Base-by-base conservation (phyloP, 352 stramenopile genomes). In the Aphanomyces cochlioides region DNA sequence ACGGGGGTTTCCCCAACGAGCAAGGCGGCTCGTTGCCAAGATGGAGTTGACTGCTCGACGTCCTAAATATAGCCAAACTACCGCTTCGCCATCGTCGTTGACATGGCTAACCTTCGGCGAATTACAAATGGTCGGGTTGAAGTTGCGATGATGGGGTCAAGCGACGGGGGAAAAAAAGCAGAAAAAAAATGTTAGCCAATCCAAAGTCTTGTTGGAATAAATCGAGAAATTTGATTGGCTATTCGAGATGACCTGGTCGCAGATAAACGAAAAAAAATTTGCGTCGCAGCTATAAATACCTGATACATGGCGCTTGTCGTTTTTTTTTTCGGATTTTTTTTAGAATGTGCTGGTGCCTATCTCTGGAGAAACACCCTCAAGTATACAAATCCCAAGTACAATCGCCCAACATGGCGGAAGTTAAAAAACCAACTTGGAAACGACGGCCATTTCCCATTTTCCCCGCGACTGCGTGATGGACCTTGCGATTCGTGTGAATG, bases 401-500 rank as follows among this genome's bases (percentile, higher is more conserved):
- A 41, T 61, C 17, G 28, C 28, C 28, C 28, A 61, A 40, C 54
- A 41, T 41, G 54, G 54, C 54, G 54, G 54, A 61, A 61, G 54
- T 61, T 61, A 61, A 61, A 61, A 61, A 61, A 61, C 54, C 28
- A 61, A 61, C 54, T 37, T 37, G 8, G 54, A 28, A 61, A 61
- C 39, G 43, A 61, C 54, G 54, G 54, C 39, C 59, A 67, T 54
- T 67, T 67, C 59, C 59, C 7, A 67, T 56, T 67, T 50, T 56
- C 13, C 40, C 15, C 19, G 21, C 15, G 12, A 5, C 17, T 21
- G 13, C n/a, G 59, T 40, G 41, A 93, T 95, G 87, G 87, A 95
- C 74, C 80, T 95, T 53, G 87, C 87, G 17, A 93, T 95, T 64
- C 87, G 87, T 47, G 87, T 95, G 12, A 95, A 95, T 73, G 87